Evolutionary conservation across 2,329 filamentous ascomycete species (phyloP), one percentile per base, ranked within the genome.

Genomic region (Calonectria pteridis): DNA sequence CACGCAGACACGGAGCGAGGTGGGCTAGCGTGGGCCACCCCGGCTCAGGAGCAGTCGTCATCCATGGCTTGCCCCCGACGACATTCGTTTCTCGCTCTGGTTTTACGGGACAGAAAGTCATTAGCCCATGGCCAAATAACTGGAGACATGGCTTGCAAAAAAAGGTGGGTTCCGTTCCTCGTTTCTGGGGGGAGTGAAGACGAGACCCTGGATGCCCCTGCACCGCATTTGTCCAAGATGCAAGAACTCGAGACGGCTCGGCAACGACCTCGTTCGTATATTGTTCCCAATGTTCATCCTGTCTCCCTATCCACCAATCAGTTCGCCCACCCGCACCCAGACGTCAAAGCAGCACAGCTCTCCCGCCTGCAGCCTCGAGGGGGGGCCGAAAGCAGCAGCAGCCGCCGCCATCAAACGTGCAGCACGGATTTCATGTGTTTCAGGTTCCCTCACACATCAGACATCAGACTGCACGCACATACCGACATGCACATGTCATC

Each of bases 211-310:
- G 55, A n/a, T 31, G 23, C 67, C 53, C 59, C 26, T 64, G 37
- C 28, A 50, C 35, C 53, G 29, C 28, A 40, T 51, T 50, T 49
- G 64, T 67, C 50, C 65, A 35, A 70, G 67, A 55, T 70, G 33
- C 58, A 53, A 50, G 43, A 43, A 37, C 35, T 70, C 67, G 67
- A 70, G 67, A 70, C 67, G 26, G 58, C 46, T 65, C 46, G 33
- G 46, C 49, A 37, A 64, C 67, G 33, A 66, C n/a, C 31, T 72
- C 59, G 51, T 59, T 63, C 63, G 35, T 43, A 43, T 46, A 59
- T 62, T 37, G 53, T 62, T 67, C 67, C 69, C 18, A 71, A 67
- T 66, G 29, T 71, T 71, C 69, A 16, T 71, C 69, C 63, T 35
- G 37, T 62, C 40, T 71, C 53, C 20, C 40, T 31, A 33, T 37